Conservation (phyloP, 2,329 filamentous ascomycete genomes). For the Mariannaea sp. region DNA sequence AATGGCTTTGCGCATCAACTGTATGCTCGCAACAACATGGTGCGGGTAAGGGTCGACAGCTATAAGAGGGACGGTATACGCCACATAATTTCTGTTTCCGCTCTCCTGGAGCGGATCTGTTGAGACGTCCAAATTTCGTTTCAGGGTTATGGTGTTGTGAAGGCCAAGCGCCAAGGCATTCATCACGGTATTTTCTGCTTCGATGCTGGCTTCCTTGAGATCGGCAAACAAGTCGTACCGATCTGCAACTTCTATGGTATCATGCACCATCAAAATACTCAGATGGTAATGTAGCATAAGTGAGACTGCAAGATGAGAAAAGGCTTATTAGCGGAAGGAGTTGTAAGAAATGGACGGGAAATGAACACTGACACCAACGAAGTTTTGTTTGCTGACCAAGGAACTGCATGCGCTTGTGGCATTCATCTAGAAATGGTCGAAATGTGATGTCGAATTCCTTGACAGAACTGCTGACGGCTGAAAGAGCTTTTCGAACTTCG, state of each 20-base stretch:
- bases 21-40: slow-evolving; percentile 40
- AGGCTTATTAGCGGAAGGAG: not conserved
- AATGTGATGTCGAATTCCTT: slow-evolving; percentile 38
- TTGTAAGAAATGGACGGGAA: too few species aligned
- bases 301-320: slow-evolving; percentile 32
- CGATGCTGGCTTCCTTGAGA: slow-evolving; percentile 31
- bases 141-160: slow-evolving; percentile 35
- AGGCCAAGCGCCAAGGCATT: slow-evolving; percentile 41
- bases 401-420: slow-evolving; percentile 41
- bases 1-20: slow-evolving; percentile 38
- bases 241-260: slow-evolving; percentile 39
- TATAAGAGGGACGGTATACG: slow-evolving; percentile 37
- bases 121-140: not conserved
- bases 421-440: slow-evolving; percentile 37
- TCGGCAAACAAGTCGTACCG: slow-evolving; percentile 36
- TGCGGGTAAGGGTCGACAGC: slow-evolving; percentile 43
- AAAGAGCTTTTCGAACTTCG: slow-evolving; percentile 36
- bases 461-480: slow-evolving; percentile 34
- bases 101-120: not conserved
- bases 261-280: slow-evolving; percentile 40
- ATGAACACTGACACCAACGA: slow-evolving; percentile 38
- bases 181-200: slow-evolving; percentile 41
- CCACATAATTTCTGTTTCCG: not conserved
- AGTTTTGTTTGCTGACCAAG: slow-evolving; percentile 39
- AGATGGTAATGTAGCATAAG: slow-evolving; percentile 43